Conservation (phyloP, 2,329 filamentous ascomycete species). For the Kalmusia sp. region DNA sequence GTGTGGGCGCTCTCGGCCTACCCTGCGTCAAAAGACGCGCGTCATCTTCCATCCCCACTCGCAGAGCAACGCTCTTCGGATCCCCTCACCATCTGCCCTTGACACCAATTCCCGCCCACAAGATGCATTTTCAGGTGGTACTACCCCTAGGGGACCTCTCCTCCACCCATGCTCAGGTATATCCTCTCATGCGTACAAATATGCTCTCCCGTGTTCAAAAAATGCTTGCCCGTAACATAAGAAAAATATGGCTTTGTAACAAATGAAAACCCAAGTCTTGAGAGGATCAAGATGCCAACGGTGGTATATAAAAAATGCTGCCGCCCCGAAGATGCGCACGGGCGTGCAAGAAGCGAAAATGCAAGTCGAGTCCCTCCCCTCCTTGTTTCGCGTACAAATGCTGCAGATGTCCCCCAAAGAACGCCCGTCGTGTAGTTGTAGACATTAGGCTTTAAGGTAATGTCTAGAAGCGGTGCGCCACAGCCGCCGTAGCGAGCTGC, state of each 20-base stretch:
- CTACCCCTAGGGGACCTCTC: no score
- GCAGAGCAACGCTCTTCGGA: neutral
- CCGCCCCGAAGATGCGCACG: conserved; percentile 20
- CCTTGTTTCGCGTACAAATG: conserved; percentile 19
- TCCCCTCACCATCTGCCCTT: conserved; percentile 8
- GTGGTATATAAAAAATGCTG: conserved; percentile 37
- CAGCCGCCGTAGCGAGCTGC: conserved; percentile 41
- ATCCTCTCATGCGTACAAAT: neutral
- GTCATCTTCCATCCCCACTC: conserved; percentile 5
- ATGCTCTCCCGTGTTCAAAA: neutral
- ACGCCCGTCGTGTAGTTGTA: conserved; percentile 31
- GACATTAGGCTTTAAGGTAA: conserved; percentile 43
- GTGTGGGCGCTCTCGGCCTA: neutral
- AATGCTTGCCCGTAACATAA: conserved; percentile 29
- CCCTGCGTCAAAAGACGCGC: conserved; percentile 8
- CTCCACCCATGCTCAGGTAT: no score
- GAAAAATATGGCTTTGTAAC: conserved; percentile 21
- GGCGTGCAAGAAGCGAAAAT: conserved; percentile 10
- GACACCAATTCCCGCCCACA: no score
- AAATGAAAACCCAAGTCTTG: conserved; percentile 32
- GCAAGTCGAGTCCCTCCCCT: conserved; percentile 4
- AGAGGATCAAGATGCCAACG: conserved; percentile 30
- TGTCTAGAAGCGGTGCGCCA: conserved; percentile 35
- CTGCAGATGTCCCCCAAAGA: conserved; percentile 30
- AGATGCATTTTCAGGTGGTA: no score